These are phyloP conservation scores for Aspergillus versicolor DNA, from an alignment of 2,329 filamentous ascomycete species.

Conservation along the genomic window DNA sequence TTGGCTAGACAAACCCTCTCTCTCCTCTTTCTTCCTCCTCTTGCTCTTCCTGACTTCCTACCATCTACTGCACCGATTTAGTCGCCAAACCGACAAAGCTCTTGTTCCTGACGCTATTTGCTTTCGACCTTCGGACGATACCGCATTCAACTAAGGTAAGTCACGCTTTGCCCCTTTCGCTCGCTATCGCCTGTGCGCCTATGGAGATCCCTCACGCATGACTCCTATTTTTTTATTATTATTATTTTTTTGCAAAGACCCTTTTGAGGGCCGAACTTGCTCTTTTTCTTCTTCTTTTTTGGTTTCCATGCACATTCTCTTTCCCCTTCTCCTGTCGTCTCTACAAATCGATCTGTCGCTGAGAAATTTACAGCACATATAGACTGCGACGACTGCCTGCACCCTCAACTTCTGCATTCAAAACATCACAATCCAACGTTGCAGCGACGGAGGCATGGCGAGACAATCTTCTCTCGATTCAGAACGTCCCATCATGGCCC, in stretches of 20 bases:
- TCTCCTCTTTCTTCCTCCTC: background rate
- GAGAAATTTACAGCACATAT: background rate
- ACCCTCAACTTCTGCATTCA: too few relatives aligned
- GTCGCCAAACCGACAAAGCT: background rate
- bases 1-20: background rate
- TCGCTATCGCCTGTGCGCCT: background rate
- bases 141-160: background rate
- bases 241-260: background rate
- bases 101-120: background rate
- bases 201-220: background rate
- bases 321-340: background rate
- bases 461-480: slow-evolving; percentile 52
- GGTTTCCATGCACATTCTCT: background rate
- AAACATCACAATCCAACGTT: background rate
- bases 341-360: background rate
- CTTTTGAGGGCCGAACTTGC: background rate
- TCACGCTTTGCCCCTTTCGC: background rate
- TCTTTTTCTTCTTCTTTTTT: background rate
- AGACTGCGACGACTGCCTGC: background rate
- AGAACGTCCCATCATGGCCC: slow-evolving; percentile 56
- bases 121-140: background rate
- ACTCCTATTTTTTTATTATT: background rate
- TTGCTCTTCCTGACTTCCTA: background rate
- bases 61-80: background rate
- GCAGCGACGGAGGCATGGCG: slow-evolving; percentile 26